phyloP scores from a whole-genome alignment of 2,329 filamentous ascomycete genomes.

The Phaeoacremonium minimum region DNA sequence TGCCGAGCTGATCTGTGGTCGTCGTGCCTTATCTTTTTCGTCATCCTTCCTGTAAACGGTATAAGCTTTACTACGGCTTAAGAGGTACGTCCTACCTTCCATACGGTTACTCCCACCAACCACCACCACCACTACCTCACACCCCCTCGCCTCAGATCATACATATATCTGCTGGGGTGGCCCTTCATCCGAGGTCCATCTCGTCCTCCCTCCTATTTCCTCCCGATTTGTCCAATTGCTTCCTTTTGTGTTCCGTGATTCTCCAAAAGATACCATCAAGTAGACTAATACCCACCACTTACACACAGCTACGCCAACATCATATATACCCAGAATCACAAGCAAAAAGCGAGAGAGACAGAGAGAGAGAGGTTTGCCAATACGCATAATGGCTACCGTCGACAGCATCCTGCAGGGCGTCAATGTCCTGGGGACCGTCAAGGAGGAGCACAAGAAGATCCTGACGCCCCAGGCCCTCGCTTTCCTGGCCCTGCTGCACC shows the following conservation, averaged over 20 bases:
- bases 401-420: slow-evolving; percentile 84
- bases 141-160: background rate
- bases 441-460: slow-evolving; percentile 80
- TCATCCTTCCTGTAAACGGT: background rate
- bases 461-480: slow-evolving; percentile 84
- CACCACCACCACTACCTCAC: background rate
- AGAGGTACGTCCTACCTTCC: background rate
- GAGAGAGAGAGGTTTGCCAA: slow-evolving; percentile 3
- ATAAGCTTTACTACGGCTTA: background rate
- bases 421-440: slow-evolving; percentile 74
- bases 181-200: too few relatives aligned
- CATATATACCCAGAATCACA: background rate
- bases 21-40: background rate
- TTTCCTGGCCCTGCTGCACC: slow-evolving; percentile 91
- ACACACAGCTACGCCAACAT: background rate
- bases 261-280: too few relatives aligned
- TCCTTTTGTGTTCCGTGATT: too few relatives aligned
- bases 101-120: background rate
- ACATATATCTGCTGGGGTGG: background rate
- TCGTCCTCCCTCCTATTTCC: background rate
- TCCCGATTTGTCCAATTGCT: background rate
- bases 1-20: slow-evolving; percentile 24
- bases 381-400: slow-evolving; percentile 57
- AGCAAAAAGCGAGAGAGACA: slow-evolving; percentile 3
- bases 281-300: background rate